phyloP scores from a whole-genome alignment of 2,329 filamentous ascomycete species.

The Scedosporium dehoogii region DNA sequence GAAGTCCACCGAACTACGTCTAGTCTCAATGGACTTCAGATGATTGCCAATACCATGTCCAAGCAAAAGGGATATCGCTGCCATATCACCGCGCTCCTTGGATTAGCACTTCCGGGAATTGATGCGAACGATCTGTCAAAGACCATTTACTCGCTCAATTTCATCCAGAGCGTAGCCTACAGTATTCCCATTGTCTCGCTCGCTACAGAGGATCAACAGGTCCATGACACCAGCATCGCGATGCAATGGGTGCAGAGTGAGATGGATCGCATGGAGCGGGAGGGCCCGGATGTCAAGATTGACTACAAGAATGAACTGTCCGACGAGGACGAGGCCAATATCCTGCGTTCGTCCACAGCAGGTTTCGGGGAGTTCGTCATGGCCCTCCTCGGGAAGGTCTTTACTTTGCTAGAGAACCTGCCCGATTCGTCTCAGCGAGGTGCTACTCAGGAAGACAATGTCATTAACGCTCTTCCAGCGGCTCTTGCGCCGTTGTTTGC shows the following conservation, averaged over 20 bases:
- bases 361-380: constrained; percentile 89
- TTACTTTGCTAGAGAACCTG: constrained; percentile 88
- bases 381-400: constrained; percentile 85
- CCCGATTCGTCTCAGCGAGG: constrained; percentile 83
- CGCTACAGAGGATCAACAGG: constrained; percentile 44
- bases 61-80: constrained; percentile 93
- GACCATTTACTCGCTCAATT: constrained; percentile 86
- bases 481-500: constrained; percentile 86
- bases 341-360: constrained; percentile 86
- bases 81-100: constrained; percentile 89
- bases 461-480: constrained; percentile 89
- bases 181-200: constrained; percentile 88
- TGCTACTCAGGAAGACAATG: constrained; percentile 90
- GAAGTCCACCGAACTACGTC: constrained; percentile 96
- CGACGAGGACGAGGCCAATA: constrained; percentile 77
- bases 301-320: constrained; percentile 75
- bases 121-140: constrained; percentile 97
- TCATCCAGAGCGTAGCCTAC: constrained; percentile 92
- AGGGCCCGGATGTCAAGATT: constrained; percentile 75
- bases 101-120: constrained; percentile 84
- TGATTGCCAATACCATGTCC: constrained; percentile 84
- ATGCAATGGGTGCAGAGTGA: constrained; percentile 91
- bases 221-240: constrained; percentile 67
- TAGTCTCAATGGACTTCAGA: constrained; percentile 82
- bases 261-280: constrained; percentile 85